These are phyloP conservation scores for Fusarium decemcellulare DNA, from an alignment of 2,329 filamentous ascomycete genomes.

Conservation along the genomic window DNA sequence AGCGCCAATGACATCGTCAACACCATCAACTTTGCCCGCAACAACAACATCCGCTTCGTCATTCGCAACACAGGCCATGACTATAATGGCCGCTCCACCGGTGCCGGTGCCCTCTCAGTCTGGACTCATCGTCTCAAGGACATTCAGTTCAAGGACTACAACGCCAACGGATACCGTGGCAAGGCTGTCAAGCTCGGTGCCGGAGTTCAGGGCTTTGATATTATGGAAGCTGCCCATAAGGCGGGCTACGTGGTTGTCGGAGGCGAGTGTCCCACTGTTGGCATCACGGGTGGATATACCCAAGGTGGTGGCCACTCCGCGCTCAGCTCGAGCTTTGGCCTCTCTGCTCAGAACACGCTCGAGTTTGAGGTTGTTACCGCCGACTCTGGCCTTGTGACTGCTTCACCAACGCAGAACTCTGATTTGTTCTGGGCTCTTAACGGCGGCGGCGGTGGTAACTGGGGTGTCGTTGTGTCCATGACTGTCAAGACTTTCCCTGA, in stretches of 20 bases:
- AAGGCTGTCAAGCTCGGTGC: conserved; percentile 67
- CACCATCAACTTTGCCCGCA: conserved; percentile 54
- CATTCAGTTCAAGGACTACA: conserved; percentile 59
- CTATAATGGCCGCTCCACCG: conserved; percentile 53
- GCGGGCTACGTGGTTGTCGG: conserved; percentile 64
- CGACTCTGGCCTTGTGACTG: conserved; percentile 60
- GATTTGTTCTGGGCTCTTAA: conserved; percentile 76
- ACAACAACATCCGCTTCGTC: conserved; percentile 55
- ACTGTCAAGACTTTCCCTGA: conserved; percentile 66
- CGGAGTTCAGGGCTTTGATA: conserved; percentile 65
- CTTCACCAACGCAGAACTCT: conserved; percentile 60
- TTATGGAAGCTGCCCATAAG: conserved; percentile 57
- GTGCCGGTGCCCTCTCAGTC: conserved; percentile 56
- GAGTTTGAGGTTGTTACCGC: conserved; percentile 69
- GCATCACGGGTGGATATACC: conserved; percentile 71
- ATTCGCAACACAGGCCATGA: conserved; percentile 53
- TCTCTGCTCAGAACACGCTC: conserved; percentile 72
- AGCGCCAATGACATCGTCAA: conserved; percentile 49
- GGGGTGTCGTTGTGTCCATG: conserved; percentile 68
- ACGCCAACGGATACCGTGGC: conserved; percentile 61
- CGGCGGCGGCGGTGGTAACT: conserved; percentile 73
- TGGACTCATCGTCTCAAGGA: conserved; percentile 58
- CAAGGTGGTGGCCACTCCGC: conserved; percentile 71
- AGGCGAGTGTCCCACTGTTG: conserved; percentile 69
- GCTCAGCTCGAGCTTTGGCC: conserved; percentile 66